Percentiles rank a stretch among this genome's conserved stretches.
phyloP scores from a whole-genome alignment of 768 basidiomycete species.

The Lentinula guzmanii region DNA sequence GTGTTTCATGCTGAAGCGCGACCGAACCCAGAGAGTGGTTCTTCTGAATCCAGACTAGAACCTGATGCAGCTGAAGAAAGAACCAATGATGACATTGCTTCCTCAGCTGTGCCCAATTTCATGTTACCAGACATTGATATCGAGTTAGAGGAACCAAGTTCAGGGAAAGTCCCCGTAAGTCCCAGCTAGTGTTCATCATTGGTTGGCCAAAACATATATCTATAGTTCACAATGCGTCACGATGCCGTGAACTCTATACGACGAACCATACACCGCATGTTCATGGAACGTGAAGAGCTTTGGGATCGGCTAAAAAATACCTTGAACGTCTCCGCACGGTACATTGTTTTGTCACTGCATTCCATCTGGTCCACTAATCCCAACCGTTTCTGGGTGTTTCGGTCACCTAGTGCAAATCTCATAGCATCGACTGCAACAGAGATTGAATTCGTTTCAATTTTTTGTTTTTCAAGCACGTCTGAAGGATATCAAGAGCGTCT shows the following conservation, averaged over 20 bases:
- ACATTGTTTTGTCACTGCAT: background rate
- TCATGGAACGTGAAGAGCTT: constrained; percentile 17
- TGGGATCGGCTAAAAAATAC: background rate
- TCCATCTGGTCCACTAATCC: background rate
- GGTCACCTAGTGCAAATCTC: constrained; percentile 28
- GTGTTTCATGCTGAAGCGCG: background rate
- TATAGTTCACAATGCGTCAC: background rate
- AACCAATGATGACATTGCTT: background rate
- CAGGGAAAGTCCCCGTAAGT: constrained; percentile 4
- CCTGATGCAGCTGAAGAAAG: background rate
- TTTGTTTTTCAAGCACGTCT: constrained; percentile 43
- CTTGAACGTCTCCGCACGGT: constrained; percentile 4
- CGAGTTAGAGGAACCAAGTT: background rate
- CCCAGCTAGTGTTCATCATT: background rate
- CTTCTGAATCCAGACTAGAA: background rate
- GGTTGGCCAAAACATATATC: background rate
- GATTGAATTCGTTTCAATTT: constrained; percentile 38
- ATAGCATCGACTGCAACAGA: constrained; percentile 35
- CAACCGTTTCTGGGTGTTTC: background rate
- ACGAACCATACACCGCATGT: background rate
- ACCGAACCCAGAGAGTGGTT: background rate
- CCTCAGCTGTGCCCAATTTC: background rate
- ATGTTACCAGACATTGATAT: background rate
- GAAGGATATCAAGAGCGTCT: constrained; percentile 42
- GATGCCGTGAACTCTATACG: background rate